Evolutionary conservation across 768 basidiomycete genomes (phyloP).

Genomic region (Suillus lakei): DNA sequence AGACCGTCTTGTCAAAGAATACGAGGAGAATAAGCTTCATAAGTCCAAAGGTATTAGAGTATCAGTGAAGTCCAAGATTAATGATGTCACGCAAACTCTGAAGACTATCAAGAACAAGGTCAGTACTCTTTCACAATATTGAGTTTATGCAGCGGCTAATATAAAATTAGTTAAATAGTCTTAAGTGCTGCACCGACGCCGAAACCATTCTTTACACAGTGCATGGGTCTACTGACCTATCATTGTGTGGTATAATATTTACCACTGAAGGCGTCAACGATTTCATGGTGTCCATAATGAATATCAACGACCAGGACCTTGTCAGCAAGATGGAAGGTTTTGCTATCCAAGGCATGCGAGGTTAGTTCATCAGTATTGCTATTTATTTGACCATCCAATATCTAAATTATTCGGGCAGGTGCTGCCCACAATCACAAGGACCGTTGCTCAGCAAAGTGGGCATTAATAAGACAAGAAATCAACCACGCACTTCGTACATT

Average conservation of each 20-base stretch:
- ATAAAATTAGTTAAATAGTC: not conserved
- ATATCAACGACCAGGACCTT: conserved; percentile 10
- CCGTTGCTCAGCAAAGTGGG: not conserved
- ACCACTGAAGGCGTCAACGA: not conserved
- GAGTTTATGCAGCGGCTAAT: not conserved
- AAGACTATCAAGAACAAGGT: not conserved
- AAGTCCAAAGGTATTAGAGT: not conserved
- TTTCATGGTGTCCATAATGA: not conserved
- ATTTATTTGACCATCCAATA: not conserved
- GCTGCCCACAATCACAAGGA: not conserved
- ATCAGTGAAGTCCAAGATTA: not conserved
- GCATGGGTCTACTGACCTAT: not conserved
- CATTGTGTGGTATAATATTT: not conserved
- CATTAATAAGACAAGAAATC: not conserved
- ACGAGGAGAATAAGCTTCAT: not conserved
- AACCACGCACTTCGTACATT: not conserved
- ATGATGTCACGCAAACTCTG: not conserved
- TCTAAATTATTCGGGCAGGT: not conserved
- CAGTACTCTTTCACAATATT: not conserved
- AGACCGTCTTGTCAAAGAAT: not conserved
- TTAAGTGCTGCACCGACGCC: not conserved
- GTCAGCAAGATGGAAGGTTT: conserved; percentile 16
- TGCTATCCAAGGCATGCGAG: conserved; percentile 11
- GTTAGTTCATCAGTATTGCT: not conserved
- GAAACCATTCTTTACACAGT: conserved; percentile 1